Base-by-base conservation (phyloP, 352 stramenopile genomes). In the Thalassiosira livingstoniorum region DNA sequence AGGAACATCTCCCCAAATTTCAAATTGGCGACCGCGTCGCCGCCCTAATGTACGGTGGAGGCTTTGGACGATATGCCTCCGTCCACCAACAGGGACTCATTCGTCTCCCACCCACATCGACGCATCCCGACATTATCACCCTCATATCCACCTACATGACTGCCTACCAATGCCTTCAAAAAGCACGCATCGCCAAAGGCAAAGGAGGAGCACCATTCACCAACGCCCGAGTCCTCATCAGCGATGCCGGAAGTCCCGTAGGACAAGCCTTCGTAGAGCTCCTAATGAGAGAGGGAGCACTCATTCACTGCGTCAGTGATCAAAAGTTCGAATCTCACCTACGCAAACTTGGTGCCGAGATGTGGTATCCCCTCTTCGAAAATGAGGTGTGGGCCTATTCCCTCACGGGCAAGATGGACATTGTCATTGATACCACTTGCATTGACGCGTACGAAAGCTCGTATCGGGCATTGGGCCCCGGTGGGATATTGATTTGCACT, bases 161-260 rank as follows among this genome's bases (percentile, higher is more conserved):
- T 23, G 61, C 61, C 21, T 69, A 69, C 55, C 61, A 69, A 69
- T 69, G 35, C 25, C 37, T 69, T 2, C 18, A 55, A 39, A n/a
- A n/a, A n/a, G n/a, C n/a, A n/a, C 13, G 21, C 21, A 4, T 55
- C 0, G n/a, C 25, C n/a, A 37, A 47, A 39, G 1, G 54, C 18
- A 34, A 62, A n/a, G 60, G 25, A 34, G 23, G 37, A 34, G 1
- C 35, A 25, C 13, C n/a, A 29, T 58, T 58, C 11, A 58, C 47
- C 11, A 11, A 27, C 21, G 5, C 47, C 10, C 4, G n/a, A 58
- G 47, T 58, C 21, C 47, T 58, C 7, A 58, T 58, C 47, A 29
- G 11, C 27, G 47, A 58, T 27, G 47, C 47, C 47, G 47, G 47
- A n/a, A 58, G 11, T n/a, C 4, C 47, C 4, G 47, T 58, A 15